Percentiles rank a stretch among this genome's conserved stretches.
These are phyloP conservation scores for Diospyros lotus DNA, from an alignment of 148 eudicot species.

Conservation along the genomic window DNA sequence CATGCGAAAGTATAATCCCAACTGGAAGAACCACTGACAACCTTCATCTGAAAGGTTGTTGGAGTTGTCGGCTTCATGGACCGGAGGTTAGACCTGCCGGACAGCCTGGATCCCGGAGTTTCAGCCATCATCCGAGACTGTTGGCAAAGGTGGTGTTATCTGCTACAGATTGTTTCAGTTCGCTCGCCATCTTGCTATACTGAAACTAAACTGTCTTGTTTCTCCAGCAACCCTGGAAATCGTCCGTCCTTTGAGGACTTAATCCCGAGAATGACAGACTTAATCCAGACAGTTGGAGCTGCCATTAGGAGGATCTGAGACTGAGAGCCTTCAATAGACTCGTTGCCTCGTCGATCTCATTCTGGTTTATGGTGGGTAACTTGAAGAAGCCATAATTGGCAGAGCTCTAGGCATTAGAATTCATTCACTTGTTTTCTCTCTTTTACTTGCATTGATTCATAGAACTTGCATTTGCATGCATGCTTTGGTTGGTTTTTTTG, in stretches of 20 bases:
- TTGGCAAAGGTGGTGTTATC: conserved; percentile 56
- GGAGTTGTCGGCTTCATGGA: conserved; percentile 90
- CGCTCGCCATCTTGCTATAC: neutral
- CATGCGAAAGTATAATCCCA: too few relatives aligned
- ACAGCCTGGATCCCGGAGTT: conserved; percentile 49
- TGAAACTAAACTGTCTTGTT: neutral
- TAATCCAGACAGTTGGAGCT: conserved; percentile 32
- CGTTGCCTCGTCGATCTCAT: neutral
- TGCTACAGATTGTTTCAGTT: neutral
- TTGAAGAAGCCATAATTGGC: neutral
- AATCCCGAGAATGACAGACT: conserved; percentile 43
- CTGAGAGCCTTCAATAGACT: neutral
- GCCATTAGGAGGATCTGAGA: conserved; percentile 20
- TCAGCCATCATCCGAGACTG: conserved; percentile 63
- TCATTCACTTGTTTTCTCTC: neutral
- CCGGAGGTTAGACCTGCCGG: conserved; percentile 66
- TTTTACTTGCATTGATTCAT: neutral
- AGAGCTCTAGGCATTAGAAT: neutral
- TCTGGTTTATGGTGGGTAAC: neutral
- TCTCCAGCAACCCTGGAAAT: conserved; percentile 44
- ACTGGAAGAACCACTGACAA: neutral
- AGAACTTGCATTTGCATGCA: too few relatives aligned
- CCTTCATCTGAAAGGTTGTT: conserved; percentile 46
- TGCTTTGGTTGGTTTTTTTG: too few relatives aligned
- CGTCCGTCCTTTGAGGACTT: conserved; percentile 76